Evolutionary conservation across 225 moss, liverwort and hornwort species (phyloP), one percentile per base, ranked within the genome.

Genomic region (Marchantia polymorpha): DNA sequence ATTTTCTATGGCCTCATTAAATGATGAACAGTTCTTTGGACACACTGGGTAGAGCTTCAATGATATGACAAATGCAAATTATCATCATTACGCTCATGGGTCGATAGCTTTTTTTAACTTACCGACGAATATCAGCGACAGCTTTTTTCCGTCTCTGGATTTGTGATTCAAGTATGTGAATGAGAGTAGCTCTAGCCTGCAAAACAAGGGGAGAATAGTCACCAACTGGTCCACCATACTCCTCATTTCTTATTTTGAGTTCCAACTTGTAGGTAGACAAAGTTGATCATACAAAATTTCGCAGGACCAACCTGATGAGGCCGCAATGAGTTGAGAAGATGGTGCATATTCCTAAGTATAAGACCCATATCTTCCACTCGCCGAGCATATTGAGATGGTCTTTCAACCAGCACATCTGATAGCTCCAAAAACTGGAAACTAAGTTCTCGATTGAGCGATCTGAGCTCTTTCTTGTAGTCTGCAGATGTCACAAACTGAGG

Each of bases 291-390:
- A 56, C 16, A 49, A 50, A 25, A 74, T 68, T 23, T 7, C 16
- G 30, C 22, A 0, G 27, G 53, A 9, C 79, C 69, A 79, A 92
- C 95, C 99, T 99, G 99, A 84, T 99, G 95, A 23, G 95, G 95
- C 66, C 95, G 89, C 15, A 95, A 89, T 27, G 93, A 99, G 89
- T 95, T 99, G 46, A 99, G 79, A 84, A 99, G 89, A 88, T 99
- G 99, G 74, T 95, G 95, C 79, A 99, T 94, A 67, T 99, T 99
- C 78, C 95, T 90, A 48, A 99, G 77, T 78, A 95, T 86, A 52
- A 99, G 83, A 67, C 93, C 90, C 92, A 95, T 93, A 81, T 95
- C 99, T 89, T 99, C 99, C 75, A 99, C 93, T 74, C 93, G 91
- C 64, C 95, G 91, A 22, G 93, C 95, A 83, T 95, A 99, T 70